Evolutionary conservation across 208 protist species (phyloP).

Genomic region (Trypanosoma vivax): DNA sequence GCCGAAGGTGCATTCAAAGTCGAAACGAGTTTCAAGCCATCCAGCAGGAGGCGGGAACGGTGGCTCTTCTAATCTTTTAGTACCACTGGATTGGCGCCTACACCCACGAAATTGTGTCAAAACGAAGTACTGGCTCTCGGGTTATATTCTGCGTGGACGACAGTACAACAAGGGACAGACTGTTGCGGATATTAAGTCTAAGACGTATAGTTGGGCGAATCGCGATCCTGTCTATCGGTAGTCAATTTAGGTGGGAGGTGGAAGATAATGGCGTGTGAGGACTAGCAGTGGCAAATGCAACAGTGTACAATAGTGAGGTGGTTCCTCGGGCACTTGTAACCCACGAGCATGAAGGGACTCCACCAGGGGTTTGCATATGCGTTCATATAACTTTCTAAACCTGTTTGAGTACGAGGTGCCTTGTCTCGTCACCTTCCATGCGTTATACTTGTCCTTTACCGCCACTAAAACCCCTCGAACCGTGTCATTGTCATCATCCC

Average conservation of each 20-base stretch:
- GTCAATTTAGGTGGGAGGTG: background rate
- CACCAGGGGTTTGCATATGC: no score
- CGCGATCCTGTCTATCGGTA: constrained; percentile 85
- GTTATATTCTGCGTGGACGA: constrained; percentile 83
- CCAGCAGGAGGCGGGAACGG: constrained; percentile 87
- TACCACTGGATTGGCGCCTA: constrained; percentile 88
- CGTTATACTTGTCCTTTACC: no score
- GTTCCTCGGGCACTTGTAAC: no score
- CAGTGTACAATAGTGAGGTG: no score
- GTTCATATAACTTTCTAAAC: no score
- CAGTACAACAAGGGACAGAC: constrained; percentile 84
- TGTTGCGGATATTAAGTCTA: constrained; percentile 85
- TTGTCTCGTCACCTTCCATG: no score
- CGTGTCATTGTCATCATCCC: no score
- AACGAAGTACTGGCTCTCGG: constrained; percentile 90
- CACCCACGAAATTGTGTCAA: constrained; percentile 85
- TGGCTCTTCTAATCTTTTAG: constrained; percentile 72
- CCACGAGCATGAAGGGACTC: no score
- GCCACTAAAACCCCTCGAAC: no score
- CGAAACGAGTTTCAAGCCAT: constrained; percentile 82
- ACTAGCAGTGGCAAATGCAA: background rate
- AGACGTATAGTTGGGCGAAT: constrained; percentile 88
- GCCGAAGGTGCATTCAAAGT: constrained; percentile 78
- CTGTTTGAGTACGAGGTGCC: no score
- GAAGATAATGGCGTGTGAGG: background rate